A percentile compares a stretch with the other conserved stretches of the same genome.
These are phyloP conservation scores for Zymoseptoria pseudotritici DNA, from an alignment of 2,329 filamentous ascomycete species.

Conservation along the genomic window DNA sequence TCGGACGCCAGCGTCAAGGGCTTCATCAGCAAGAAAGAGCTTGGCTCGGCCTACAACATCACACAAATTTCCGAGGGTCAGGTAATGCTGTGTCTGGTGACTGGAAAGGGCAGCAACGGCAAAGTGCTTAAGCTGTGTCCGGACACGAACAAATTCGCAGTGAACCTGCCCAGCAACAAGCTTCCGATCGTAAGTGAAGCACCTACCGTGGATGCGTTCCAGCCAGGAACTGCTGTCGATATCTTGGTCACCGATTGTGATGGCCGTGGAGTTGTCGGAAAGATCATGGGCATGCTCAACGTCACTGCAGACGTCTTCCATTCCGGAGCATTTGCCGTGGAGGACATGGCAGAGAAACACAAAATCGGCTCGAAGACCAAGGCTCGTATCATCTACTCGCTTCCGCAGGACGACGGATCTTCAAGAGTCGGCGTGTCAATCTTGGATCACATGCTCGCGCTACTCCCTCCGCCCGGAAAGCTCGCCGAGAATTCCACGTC, in stretches of 20 bases:
- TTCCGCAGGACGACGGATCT: slow-evolving; percentile 62
- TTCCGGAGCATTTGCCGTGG: slow-evolving; percentile 62
- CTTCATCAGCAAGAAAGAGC: slow-evolving; percentile 78
- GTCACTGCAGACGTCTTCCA: slow-evolving; percentile 87
- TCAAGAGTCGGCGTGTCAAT: slow-evolving; percentile 84
- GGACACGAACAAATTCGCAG: slow-evolving; percentile 45
- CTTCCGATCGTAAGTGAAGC: slow-evolving; percentile 55
- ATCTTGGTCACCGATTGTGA: slow-evolving; percentile 72
- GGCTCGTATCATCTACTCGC: slow-evolving; percentile 80
- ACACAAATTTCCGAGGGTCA: slow-evolving; percentile 70
- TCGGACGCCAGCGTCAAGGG: slow-evolving; percentile 61
- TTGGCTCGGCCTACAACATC: slow-evolving; percentile 59
- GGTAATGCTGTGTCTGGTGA: slow-evolving; percentile 76
- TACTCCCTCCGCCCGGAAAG: slow-evolving; percentile 41
- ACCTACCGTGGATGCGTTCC: slow-evolving; percentile 79
- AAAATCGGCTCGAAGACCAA: slow-evolving; percentile 78
- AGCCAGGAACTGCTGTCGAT: slow-evolving; percentile 86
- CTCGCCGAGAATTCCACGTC: slow-evolving; percentile 29
- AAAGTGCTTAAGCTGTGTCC: slow-evolving; percentile 83
- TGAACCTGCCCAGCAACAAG: slow-evolving; percentile 12
- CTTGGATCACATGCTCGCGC: slow-evolving; percentile 70
- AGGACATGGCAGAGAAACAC: slow-evolving; percentile 68
- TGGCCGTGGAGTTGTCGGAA: slow-evolving; percentile 70
- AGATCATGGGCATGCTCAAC: slow-evolving; percentile 85
- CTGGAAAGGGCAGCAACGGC: slow-evolving; percentile 64